Base-by-base conservation (phyloP, 148 eudicot species). In the Camellia lanceoleosa region DNA sequence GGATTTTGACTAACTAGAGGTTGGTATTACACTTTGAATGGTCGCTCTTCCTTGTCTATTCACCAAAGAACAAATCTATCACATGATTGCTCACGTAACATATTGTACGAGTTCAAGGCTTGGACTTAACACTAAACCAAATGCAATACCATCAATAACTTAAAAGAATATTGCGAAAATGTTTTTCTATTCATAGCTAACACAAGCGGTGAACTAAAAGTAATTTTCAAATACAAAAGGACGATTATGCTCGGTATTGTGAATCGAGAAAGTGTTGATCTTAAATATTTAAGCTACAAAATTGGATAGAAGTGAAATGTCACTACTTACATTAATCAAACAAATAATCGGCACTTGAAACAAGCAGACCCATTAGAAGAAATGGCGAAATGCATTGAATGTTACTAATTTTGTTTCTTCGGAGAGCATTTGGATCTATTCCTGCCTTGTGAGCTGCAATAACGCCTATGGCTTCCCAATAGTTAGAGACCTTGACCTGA, bases 381-480 rank as follows among this genome's bases (percentile, higher is more conserved):
- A 61, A 67, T 46, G 14, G 80, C 75, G 90, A 80, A 61, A 66
- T 83, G 62, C 41, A 71, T 49, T 61, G 84, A 59, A 91, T 88
- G 86, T 87, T 88, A 62, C 77, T 84, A 30, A 95, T 87, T 87
- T 82, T 83, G 68, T 91, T 81, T 83, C 82, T 87, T 69, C 97
- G 79, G 51, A 95, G 92, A 70, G 98, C 91, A 80, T 87, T 79
- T 41, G 96, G 98, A 78, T 93, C 92, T 76, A 95, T 84, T 83
- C 97, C 97, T 66, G 98, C 97, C 78, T 91, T 95, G 77, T 95
- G 98, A 84, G 97, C 98, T 58, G 97, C 96, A 69, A 89, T 77
- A 67, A 95, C 94, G 83, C 98, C 97, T 78, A 93, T 93, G 47
- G 97, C 98, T 82, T 95, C 98, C 97, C 97, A 95, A 76, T 93